phyloP scores from a whole-genome alignment of 2,329 filamentous ascomycete species.

The Fusarium sp. region DNA sequence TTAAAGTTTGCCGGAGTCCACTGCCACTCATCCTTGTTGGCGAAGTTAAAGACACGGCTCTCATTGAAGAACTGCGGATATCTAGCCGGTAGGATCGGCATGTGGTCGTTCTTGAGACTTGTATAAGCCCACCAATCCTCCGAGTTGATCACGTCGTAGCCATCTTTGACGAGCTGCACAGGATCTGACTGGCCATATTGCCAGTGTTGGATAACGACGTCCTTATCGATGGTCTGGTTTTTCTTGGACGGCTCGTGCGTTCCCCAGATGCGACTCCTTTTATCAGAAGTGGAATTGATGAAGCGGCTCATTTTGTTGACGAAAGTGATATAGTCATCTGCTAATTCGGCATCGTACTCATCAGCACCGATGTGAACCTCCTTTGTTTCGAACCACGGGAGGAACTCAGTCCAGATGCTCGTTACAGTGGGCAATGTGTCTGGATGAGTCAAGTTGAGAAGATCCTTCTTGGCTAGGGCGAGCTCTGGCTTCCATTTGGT shows the following conservation, averaged over 20 bases:
- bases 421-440: constrained; percentile 14
- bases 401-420: constrained; percentile 20
- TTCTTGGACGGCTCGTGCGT: constrained; percentile 19
- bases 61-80: constrained; percentile 31
- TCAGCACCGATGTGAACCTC: constrained; percentile 26
- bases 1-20: constrained; percentile 24
- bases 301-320: constrained; percentile 28
- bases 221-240: constrained; percentile 11
- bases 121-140: constrained; percentile 35
- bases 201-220: constrained; percentile 26
- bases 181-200: constrained; percentile 30
- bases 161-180: constrained; percentile 8
- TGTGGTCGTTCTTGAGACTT: constrained; percentile 28
- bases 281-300: constrained; percentile 14
- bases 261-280: constrained; percentile 26
- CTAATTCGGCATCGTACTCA: constrained; percentile 24
- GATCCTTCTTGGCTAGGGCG: constrained; percentile 12
- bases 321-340: constrained; percentile 26
- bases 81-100: constrained; percentile 23
- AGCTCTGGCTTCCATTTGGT: constrained; percentile 30
- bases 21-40: constrained; percentile 7
- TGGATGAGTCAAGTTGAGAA: constrained; percentile 6
- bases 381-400: constrained; percentile 19
- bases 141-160: constrained; percentile 23
- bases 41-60: constrained; percentile 13